A percentile compares a stretch with the other conserved stretches of the same genome.
phyloP scores from a whole-genome alignment of 2,329 filamentous ascomycete genomes.

The Alternaria arborescens region DNA sequence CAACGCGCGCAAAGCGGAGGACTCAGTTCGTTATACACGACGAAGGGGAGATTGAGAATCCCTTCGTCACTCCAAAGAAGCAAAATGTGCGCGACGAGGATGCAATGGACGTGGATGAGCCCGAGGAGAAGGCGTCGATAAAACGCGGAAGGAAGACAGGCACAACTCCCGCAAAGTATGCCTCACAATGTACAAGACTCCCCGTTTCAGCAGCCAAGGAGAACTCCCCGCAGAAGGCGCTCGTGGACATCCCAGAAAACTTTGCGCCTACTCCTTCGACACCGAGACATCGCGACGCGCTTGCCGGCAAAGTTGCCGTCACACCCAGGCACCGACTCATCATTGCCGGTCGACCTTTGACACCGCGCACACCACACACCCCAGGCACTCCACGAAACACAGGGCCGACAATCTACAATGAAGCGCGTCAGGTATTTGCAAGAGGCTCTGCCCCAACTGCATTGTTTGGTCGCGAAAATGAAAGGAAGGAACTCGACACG shows the following conservation, averaged over 20 bases:
- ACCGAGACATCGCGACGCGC: conserved; percentile 79
- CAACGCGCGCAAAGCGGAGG: conserved; percentile 54
- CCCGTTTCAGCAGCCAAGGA: conserved; percentile 57
- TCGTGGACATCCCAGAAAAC: conserved; percentile 60
- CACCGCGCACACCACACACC: conserved; percentile 80
- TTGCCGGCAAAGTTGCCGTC: conserved; percentile 72
- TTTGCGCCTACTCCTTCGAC: conserved; percentile 68
- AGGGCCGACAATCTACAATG: conserved; percentile 81
- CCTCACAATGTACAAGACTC: conserved; percentile 52
- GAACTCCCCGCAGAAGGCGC: conserved; percentile 58
- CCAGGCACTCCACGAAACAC: conserved; percentile 72
- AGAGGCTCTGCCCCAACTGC: conserved; percentile 77
- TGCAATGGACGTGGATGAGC: conserved; percentile 57
- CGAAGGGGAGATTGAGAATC: conserved; percentile 75
- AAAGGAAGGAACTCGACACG: conserved; percentile 69
- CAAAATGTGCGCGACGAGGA: conserved; percentile 50
- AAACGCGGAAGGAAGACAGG: conserved; percentile 45
- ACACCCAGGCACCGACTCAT: conserved; percentile 88
- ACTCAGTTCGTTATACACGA: conserved; percentile 57
- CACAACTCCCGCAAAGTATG: conserved; percentile 60
- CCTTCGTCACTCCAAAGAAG: conserved; percentile 56
- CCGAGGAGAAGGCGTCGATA: conserved; percentile 44
- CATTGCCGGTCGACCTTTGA: conserved; percentile 76
- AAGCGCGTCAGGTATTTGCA: conserved; percentile 86
- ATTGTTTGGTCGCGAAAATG: conserved; percentile 78